Evolutionary conservation across 257 asterid genomes (phyloP), one percentile per base, ranked within the genome.

Genomic region (Fraxinus excelsior): DNA sequence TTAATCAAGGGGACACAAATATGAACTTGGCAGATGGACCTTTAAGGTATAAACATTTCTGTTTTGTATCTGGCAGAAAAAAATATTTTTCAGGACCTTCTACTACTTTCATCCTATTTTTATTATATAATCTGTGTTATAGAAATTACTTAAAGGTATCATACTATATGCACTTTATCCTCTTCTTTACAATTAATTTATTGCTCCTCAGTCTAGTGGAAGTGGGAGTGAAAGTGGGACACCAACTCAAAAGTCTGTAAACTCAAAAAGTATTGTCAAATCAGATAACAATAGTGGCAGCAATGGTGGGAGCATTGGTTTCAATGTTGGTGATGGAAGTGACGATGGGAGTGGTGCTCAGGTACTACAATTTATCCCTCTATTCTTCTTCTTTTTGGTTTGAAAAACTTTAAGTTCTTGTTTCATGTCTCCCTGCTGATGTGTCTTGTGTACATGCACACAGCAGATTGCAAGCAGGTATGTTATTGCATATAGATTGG

Each of bases 181-280:
- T 4, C 70, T 78, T 21, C 73, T 70, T 72, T 71, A 26, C 28
- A 32, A 46, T 9, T 75, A 34, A 76, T 71, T 73, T 19, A 49
- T 83, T 74, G 62, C 69, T 68, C 84, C 72, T 79, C 91, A 92
- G 99, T 94, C 99, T 71, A 92, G 99, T 80, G 99, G 97, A 76
- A 94, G 99, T 53, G 98, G 97, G 82, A 92, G 97, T 77, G 99
- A 82, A 81, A 94, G 97, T 69, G 97, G 90, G 40, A 81, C 91
- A 67, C 96, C 84, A 79, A 84, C 94, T 85, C 92, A 90, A 80
- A 91, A 91, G 72, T 92, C 92, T 80, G 86, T 88, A 75, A 88
- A 90, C 72, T 86, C 97, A 32, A 86, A 82, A 83, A 73, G 80
- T 74, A 77, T 80, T 78, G 91, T 86, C 81, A 87, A 79, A 77